Percentiles rank a stretch among this genome's conserved stretches.
These are phyloP conservation scores for Chlorella vulgaris DNA, from an alignment of 139 green algal species.

Conservation along the genomic window DNA sequence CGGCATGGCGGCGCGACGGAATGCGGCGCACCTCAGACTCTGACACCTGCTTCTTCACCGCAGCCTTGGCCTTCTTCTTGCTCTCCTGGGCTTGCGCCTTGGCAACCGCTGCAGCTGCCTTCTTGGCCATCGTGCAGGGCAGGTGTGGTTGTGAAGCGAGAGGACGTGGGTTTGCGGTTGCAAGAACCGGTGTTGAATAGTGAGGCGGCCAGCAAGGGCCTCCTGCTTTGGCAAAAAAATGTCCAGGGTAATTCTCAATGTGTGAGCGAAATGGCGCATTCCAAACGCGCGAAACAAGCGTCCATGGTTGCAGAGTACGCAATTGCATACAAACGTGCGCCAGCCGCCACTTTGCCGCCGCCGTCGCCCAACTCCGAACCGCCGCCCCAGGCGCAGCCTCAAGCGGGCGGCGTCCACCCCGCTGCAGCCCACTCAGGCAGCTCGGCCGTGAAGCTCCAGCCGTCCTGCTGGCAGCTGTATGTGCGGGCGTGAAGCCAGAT, in stretches of 20 bases:
- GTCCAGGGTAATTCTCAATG: too few species aligned
- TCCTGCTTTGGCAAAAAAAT: too few species aligned
- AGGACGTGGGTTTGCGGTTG: neutral
- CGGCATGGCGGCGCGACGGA: neutral
- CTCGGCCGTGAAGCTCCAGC: constrained; percentile 65
- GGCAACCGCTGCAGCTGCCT: constrained; percentile 17
- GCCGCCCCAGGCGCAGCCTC: neutral
- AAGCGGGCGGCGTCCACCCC: constrained; percentile 10
- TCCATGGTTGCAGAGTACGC: too few species aligned
- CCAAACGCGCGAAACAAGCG: too few species aligned
- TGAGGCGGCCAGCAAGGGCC: too few species aligned
- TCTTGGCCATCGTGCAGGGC: constrained; percentile 39
- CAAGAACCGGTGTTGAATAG: too few species aligned
- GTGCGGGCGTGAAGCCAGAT: constrained; percentile 75
- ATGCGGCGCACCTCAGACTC: neutral
- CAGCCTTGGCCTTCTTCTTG: constrained; percentile 27
- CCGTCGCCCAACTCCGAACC: neutral
- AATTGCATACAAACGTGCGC: too few species aligned
- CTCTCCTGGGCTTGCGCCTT: constrained; percentile 22
- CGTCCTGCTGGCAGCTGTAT: constrained; percentile 50
- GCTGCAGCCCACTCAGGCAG: constrained; percentile 65
- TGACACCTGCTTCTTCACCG: constrained; percentile 24
- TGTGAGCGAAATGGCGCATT: too few species aligned
- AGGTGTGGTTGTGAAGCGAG: neutral
- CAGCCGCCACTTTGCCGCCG: too few species aligned